Evolutionary conservation across 2,329 filamentous ascomycete species (phyloP), one percentile per base, ranked within the genome.

Genomic region (Aspergillus pseudoterreus): DNA sequence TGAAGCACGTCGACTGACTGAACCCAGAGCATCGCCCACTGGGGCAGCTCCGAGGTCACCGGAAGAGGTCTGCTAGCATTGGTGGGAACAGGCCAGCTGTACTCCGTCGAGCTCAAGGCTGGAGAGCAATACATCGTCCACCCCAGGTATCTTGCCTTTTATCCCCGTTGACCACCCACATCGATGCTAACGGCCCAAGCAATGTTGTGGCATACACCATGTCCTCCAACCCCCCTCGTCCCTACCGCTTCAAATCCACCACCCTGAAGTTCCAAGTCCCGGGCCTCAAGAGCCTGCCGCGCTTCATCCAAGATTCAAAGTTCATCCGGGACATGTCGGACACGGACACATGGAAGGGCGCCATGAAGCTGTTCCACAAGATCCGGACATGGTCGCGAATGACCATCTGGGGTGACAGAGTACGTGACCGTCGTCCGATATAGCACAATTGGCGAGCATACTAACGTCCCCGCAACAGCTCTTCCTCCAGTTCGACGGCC

Each of bases 101-200:
- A 96, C 69, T 87, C 94, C 61, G 78, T 99, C 32, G 85, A 84
- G 2, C 75, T 99, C 47, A 85, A 83, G 53, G 83, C 86, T 22
- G 91, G 88, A 15, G 94, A 99, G 68, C 88, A 94, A 69, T 92
- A 96, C 61, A 85, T 95, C 49, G 90, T 89, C 3, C 92, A 97
- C 69, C 92, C 94, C 30, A 83, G 79, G 78, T 80, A 72, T 51
- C 66, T 19, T 14, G 22, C 6, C 12, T 30, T 43, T 47, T 47
- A 12, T 39, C 30, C 15, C 17, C 39, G 8, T 19, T n/a, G 4
- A 22, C 39, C 8, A 22, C 3, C 27, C 27, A 17, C 43, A 41
- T 49, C 49, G 32, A 54, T 45, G 38, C 58, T 58, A 42, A 62
- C 41, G 17, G 9, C 8, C 32, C 27, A 39, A 88, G 88, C 60